Base-by-base conservation (phyloP, 768 basidiomycete genomes). In the Antrodiella citrinella region DNA sequence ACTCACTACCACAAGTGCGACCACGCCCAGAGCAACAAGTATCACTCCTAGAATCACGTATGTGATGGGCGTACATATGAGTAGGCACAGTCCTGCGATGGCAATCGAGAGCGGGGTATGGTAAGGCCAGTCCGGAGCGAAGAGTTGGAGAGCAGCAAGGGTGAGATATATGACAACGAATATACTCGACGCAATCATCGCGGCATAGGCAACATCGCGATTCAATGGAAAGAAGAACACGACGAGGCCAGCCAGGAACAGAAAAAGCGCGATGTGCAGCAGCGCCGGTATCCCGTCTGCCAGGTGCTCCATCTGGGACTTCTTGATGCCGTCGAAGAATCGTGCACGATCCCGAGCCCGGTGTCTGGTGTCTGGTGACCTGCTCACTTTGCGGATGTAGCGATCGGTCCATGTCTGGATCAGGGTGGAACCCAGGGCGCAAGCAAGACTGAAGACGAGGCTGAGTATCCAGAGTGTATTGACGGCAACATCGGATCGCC, bases 391-490 rank as follows among this genome's bases (percentile, higher is more conserved):
- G 52, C 50, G 48, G 49, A 47, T 53, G 44, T 48, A 50, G 39
- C 41, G 41, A 9, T 43, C 19, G 15, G 41, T 43, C 41, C 41
- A 43, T 10, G 15, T 43, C 41, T 43, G 41, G 21, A 43, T 22
- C n/a, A 43, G 18, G 5, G 21, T 12, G 15, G 25, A 9, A 22
- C 25, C 19, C 9, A 23, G 45, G 5, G 21, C 21, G 45, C 45
- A 26, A 5, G 25, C 9, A 5, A 46, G 24, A 23, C 45, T 26
- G 45, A 22, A 5, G 18, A 46, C 19, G 21, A 46, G 45, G n/a
- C 26, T 18, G 43, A 44, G 45, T 44, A 57, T 51, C 59, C 50
- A 55, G 18, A 43, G 41, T 5, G 51, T 45, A 52, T 50, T 50
- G 48, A 47, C 40, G 45, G 40, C 49, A 40, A 30, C 48, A 52